These are phyloP conservation scores for Brettanomyces naardenensis DNA, from an alignment of 805 yeast genomes.

Conservation along the genomic window DNA sequence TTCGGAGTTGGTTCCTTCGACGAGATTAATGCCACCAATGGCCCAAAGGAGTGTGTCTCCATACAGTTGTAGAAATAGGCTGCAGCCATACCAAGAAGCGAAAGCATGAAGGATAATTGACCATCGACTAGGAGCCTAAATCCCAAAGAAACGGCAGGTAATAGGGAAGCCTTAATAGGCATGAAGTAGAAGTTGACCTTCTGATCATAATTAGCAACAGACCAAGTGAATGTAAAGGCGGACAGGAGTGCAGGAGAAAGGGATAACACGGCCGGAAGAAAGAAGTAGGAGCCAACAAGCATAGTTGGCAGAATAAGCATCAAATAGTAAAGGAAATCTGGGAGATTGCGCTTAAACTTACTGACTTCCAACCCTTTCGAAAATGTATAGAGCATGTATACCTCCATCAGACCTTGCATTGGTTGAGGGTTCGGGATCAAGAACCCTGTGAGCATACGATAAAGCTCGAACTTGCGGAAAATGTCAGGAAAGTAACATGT, in stretches of 20 bases:
- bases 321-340: constrained; percentile 51
- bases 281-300: constrained; percentile 23
- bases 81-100: constrained; percentile 42
- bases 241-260: constrained; percentile 35
- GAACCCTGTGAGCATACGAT: constrained; percentile 43
- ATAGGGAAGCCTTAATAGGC: constrained; percentile 48
- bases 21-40: constrained; percentile 25
- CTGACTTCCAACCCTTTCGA: constrained; percentile 49
- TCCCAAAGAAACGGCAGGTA: constrained; percentile 36
- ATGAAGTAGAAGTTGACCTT: constrained; percentile 45
- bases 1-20: constrained; percentile 23
- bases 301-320: constrained; percentile 41
- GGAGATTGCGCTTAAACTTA: constrained; percentile 38
- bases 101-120: constrained; percentile 30
- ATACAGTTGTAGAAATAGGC: constrained; percentile 57
- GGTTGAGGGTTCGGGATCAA: constrained; percentile 34
- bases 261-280: constrained; percentile 23
- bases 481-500: constrained; percentile 25
- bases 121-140: constrained; percentile 40
- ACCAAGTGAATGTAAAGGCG: constrained; percentile 56
- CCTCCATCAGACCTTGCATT: constrained; percentile 40
- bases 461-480: constrained; percentile 29
- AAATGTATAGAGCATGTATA: constrained; percentile 50
- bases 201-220: constrained; percentile 45
- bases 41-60: constrained; percentile 49